Conservation (phyloP, 208 protist species). For the Zelonia costaricensis region DNA sequence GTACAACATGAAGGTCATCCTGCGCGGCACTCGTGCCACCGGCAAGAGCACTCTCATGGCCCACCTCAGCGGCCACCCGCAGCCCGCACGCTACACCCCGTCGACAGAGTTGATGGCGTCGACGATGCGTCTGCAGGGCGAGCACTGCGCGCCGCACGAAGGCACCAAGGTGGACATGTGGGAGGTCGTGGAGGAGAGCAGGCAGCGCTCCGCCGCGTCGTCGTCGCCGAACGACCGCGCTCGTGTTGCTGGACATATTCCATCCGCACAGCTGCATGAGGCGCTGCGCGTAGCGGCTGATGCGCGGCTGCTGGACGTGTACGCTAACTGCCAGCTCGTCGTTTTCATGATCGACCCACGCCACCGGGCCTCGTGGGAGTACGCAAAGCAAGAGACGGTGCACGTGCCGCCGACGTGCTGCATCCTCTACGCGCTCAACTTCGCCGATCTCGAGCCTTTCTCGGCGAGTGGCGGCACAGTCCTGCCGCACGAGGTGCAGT, state of each 20-base stretch:
- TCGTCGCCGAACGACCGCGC: constrained; percentile 8
- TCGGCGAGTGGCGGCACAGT: constrained; percentile 23
- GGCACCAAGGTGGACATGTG: constrained; percentile 81
- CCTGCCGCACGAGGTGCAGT: constrained; percentile 41
- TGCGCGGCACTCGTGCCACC: constrained; percentile 61
- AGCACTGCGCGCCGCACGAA: constrained; percentile 36
- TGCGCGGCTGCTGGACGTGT: constrained; percentile 59
- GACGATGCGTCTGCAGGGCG: constrained; percentile 52
- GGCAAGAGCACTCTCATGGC: constrained; percentile 80
- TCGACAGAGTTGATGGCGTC: constrained; percentile 61
- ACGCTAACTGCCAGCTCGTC: constrained; percentile 57
- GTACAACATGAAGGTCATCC: constrained; percentile 86
- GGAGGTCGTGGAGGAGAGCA: constrained; percentile 72
- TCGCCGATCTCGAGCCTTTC: constrained; percentile 11
- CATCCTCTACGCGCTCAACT: constrained; percentile 76
- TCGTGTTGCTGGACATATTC: background rate
- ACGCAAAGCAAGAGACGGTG: constrained; percentile 54
- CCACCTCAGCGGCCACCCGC: constrained; percentile 48
- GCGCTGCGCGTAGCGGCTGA: constrained; percentile 34
- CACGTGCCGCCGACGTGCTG: constrained; percentile 57
- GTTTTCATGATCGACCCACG: constrained; percentile 74
- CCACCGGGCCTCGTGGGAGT: constrained; percentile 55
- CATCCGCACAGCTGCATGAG: constrained; percentile 31
- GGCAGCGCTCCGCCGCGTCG: constrained; percentile 6
- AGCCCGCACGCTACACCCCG: constrained; percentile 44